A percentile compares a stretch with the other conserved stretches of the same genome.
Conservation (phyloP, 305 asterid species). For the Fraxinus albicans region DNA sequence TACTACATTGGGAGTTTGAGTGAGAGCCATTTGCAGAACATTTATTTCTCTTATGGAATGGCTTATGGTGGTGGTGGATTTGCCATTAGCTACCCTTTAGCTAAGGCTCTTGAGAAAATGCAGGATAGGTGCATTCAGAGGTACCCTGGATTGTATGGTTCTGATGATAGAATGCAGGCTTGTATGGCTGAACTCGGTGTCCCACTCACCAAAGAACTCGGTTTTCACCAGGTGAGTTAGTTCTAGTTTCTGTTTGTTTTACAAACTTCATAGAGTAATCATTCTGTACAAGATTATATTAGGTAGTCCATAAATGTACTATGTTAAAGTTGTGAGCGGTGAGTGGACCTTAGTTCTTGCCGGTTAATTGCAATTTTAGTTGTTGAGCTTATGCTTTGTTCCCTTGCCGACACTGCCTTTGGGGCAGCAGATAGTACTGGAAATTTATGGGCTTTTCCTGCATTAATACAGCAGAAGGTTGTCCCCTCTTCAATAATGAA, state of each 20-base stretch:
- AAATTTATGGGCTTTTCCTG: neutral
- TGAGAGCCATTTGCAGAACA: slow-evolving; percentile 39
- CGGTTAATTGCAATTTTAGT: neutral
- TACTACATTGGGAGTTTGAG: slow-evolving; percentile 52
- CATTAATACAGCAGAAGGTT: neutral
- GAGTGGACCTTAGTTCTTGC: neutral
- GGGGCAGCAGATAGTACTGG: neutral
- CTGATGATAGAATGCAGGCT: slow-evolving; percentile 68
- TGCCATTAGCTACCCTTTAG: slow-evolving; percentile 70
- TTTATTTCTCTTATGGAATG: slow-evolving; percentile 49
- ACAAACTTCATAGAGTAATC: neutral
- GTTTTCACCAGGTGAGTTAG: slow-evolving; percentile 63
- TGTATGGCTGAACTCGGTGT: slow-evolving; percentile 81
- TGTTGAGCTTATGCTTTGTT: neutral
- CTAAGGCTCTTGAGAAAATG: slow-evolving; percentile 53
- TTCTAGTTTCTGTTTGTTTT: neutral
- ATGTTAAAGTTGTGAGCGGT: neutral
- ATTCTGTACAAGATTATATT: neutral
- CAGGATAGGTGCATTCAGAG: slow-evolving; percentile 67
- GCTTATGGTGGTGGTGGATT: slow-evolving; percentile 84
- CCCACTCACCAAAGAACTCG: slow-evolving; percentile 69
- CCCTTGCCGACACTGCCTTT: neutral
- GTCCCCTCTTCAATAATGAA: neutral
- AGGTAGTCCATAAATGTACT: neutral
- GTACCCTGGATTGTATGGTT: slow-evolving; percentile 62